Evolutionary conservation across 2,329 filamentous ascomycete genomes (phyloP), one percentile per base, ranked within the genome.

Genomic region (Hortaea werneckii): DNA sequence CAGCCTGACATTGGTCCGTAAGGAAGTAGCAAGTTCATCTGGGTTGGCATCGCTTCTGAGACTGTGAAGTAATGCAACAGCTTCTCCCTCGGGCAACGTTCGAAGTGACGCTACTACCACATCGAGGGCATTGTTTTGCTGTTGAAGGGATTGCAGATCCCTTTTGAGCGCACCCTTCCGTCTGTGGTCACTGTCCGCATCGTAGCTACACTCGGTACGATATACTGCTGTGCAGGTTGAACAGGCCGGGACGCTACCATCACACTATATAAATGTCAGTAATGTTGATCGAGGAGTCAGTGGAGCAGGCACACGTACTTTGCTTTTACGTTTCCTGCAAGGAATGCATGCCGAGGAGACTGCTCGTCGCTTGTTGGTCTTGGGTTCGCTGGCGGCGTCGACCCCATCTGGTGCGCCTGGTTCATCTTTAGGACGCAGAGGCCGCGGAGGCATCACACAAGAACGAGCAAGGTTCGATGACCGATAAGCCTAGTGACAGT

Each of bases 211-310:
- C 37, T 70, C 63, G 8, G 71, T 73, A 43, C 67, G 64, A 57
- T 75, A 76, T 7, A 76, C 71, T 13, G 70, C 69, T 6, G 63
- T 65, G 52, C 73, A 76, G 8, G 73, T 74, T 20, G 71, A 71
- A 58, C 73, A 76, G 5, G 67, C 58, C 30, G 72, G 73, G 9
- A 65, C 59, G 29, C 63, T 61, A 32, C 72, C 72, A 58, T 76
- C 72, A 55, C 73, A 76, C 71, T 75, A 37, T 28, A 34, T 28
- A 53, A 34, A 49, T 9, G 47, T 49, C 35, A 51, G 49, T 32
- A 27, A 20, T 4, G 20, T 20, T 20, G 20, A 20, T n/a, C 32
- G 9, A 35, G 9, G 32, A 9, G 4, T 35, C n/a, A 35, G 8
- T 7, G 26, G 29, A 13, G 9, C 20, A 26, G 9, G 41, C 10